A percentile compares a stretch with the other conserved stretches of the same genome.
phyloP scores from a whole-genome alignment of 2,329 filamentous ascomycete species.

The Penicillium sp. region DNA sequence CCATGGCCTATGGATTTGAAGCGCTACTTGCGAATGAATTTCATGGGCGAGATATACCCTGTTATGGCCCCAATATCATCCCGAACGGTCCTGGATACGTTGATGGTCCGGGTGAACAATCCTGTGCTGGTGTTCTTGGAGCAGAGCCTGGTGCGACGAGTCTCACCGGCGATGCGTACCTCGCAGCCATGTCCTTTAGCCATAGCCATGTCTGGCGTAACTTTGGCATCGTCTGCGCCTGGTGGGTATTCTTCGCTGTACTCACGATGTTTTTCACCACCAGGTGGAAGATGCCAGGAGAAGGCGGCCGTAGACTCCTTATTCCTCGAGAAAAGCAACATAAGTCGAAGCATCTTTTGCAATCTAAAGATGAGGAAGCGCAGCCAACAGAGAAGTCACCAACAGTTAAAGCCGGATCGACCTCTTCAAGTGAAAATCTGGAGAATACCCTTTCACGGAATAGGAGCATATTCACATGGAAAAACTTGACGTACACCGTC shows the following conservation, averaged over 20 bases:
- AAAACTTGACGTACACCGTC: not conserved
- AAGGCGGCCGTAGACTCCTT: not conserved
- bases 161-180: not conserved
- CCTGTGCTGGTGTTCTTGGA: not conserved
- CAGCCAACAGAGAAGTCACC: too few species aligned
- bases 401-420: too few species aligned
- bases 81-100: not conserved
- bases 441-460: too few species aligned
- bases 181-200: not conserved
- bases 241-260: not conserved
- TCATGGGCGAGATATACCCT: not conserved
- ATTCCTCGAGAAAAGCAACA: not conserved
- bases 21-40: not conserved
- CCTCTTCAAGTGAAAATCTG: too few species aligned
- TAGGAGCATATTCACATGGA: not conserved
- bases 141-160: not conserved
- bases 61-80: not conserved
- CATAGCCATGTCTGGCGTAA: not conserved
- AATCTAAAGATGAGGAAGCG: too few species aligned
- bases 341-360: not conserved
- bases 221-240: not conserved
- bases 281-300: not conserved
- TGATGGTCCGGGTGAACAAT: not conserved
- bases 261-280: not conserved
- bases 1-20: not conserved